These are phyloP conservation scores for Mycena alexandri DNA, from an alignment of 768 basidiomycete genomes.

Conservation along the genomic window DNA sequence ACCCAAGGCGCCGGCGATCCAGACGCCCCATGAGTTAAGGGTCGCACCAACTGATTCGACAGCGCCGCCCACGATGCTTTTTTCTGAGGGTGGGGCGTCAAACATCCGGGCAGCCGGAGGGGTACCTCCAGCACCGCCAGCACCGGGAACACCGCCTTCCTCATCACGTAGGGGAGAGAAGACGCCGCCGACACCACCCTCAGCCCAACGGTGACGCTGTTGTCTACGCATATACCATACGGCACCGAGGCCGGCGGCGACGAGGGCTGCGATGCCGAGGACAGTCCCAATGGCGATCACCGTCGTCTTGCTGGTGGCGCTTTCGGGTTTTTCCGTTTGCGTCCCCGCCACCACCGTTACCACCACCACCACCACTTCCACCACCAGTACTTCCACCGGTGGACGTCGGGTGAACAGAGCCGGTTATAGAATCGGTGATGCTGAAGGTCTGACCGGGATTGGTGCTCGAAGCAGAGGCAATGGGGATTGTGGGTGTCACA, in stretches of 20 bases:
- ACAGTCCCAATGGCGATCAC: slow-evolving; percentile 73
- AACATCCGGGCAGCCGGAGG: slow-evolving; percentile 45
- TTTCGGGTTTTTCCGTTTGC: slow-evolving; percentile 19
- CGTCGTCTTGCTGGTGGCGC: slow-evolving; percentile 44
- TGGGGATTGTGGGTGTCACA: slow-evolving; percentile 39
- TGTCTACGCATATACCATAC: slow-evolving; percentile 61
- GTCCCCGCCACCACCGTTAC: slow-evolving; percentile 38
- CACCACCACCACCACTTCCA: slow-evolving; percentile 17
- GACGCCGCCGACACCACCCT: slow-evolving; percentile 33
- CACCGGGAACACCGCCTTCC: slow-evolving; percentile 43
- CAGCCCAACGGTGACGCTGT: slow-evolving; percentile 28
- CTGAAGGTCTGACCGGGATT: slow-evolving; percentile 31
- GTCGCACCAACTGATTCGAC: slow-evolving; percentile 38
- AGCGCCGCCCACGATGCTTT: slow-evolving; percentile 39
- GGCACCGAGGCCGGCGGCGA: slow-evolving; percentile 55
- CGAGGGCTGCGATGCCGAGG: slow-evolving; percentile 70
- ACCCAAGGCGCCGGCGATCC: slow-evolving; percentile 35
- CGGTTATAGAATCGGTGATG: slow-evolving; percentile 15
- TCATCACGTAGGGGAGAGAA: slow-evolving; percentile 41
- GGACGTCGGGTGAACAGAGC: slow-evolving; percentile 37
- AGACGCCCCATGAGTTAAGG: slow-evolving; percentile 28
- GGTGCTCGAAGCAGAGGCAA: slow-evolving; percentile 49
- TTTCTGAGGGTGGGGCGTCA: slow-evolving; percentile 24
- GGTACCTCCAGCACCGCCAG: slow-evolving; percentile 45
- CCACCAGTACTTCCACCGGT: slow-evolving; percentile 28